A percentile compares a stretch with the other conserved stretches of the same genome.
Conservation (phyloP, 371 early-diverging fungal species). For the Apophysomyces variabilis region DNA sequence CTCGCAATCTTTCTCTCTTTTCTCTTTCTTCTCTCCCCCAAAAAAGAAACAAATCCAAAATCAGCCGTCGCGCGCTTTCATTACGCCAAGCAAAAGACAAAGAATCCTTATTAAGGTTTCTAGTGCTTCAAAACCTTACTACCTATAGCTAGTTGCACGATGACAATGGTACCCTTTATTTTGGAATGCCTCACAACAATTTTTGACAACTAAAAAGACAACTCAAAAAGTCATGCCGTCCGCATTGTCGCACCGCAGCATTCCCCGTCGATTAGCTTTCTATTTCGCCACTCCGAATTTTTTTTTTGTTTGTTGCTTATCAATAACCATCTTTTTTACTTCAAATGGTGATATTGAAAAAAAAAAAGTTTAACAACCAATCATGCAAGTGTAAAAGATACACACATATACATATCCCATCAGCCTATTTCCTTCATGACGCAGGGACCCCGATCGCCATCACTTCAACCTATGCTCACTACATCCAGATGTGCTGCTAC, state of each 20-base stretch:
- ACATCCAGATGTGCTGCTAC: slow-evolving; percentile 29
- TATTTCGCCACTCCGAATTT: slow-evolving; percentile 6
- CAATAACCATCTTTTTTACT: slow-evolving; percentile 7
- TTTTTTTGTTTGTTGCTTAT: slow-evolving; percentile 11
- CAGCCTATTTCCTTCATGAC: slow-evolving; percentile 3
- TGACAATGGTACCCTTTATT: slow-evolving; percentile 8
- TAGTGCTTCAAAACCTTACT: neutral
- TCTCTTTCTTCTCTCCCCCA: neutral
- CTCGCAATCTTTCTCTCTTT: neutral
- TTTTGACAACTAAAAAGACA: slow-evolving; percentile 1
- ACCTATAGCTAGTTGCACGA: slow-evolving; percentile 8
- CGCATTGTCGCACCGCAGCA: slow-evolving; percentile 22
- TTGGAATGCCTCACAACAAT: slow-evolving; percentile 9
- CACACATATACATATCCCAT: neutral
- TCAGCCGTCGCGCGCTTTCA: slow-evolving; percentile 3
- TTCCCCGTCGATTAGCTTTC: slow-evolving; percentile 16
- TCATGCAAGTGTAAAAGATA: neutral
- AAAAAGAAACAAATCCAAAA: slow-evolving; percentile 1
- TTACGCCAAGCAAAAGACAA: slow-evolving; percentile 10
- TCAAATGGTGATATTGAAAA: slow-evolving; percentile 12
- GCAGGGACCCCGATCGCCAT: neutral
- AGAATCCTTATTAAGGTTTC: slow-evolving; percentile 6
- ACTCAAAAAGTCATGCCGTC: neutral
- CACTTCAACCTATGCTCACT: slow-evolving; percentile 20
- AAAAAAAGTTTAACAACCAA: neutral